phyloP scores from a whole-genome alignment of 805 yeast species.

The Ogataea polymorpha region DNA sequence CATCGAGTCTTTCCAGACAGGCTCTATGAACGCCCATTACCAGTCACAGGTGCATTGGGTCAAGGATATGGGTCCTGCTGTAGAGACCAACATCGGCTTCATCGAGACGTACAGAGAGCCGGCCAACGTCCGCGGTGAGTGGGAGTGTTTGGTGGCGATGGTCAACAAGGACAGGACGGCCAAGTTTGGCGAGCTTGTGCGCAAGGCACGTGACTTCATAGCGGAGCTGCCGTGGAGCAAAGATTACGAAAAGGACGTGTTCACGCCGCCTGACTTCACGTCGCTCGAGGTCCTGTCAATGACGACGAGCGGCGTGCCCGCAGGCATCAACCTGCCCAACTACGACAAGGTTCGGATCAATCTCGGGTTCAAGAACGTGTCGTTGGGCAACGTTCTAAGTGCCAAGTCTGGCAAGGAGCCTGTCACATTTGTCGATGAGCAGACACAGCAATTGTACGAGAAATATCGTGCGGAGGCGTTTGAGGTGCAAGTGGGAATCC shows the following conservation, averaged over 20 bases:
- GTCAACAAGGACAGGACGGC: slow-evolving; percentile 84
- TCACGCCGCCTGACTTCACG: slow-evolving; percentile 90
- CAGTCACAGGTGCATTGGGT: slow-evolving; percentile 86
- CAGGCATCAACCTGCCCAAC: slow-evolving; percentile 91
- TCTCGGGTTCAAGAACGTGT: slow-evolving; percentile 84
- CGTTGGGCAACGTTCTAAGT: slow-evolving; percentile 79
- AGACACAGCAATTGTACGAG: slow-evolving; percentile 55
- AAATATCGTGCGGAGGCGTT: slow-evolving; percentile 78
- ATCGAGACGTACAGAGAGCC: slow-evolving; percentile 94
- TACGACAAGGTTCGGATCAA: slow-evolving; percentile 85
- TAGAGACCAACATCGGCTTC: slow-evolving; percentile 82
- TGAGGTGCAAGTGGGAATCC: slow-evolving; percentile 92
- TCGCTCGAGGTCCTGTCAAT: slow-evolving; percentile 86
- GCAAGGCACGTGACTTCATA: slow-evolving; percentile 63
- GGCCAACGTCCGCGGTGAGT: slow-evolving; percentile 87
- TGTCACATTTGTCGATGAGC: slow-evolving; percentile 58
- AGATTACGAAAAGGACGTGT: slow-evolving; percentile 75
- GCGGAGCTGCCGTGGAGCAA: slow-evolving; percentile 72
- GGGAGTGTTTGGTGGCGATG: slow-evolving; percentile 90
- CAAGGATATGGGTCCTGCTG: slow-evolving; percentile 75
- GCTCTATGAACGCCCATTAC: slow-evolving; percentile 82
- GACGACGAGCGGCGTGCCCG: slow-evolving; percentile 88
- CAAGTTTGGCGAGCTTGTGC: slow-evolving; percentile 69
- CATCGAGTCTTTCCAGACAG: slow-evolving; percentile 68
- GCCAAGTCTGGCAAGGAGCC: slow-evolving; percentile 70